Conservation (phyloP, 2,329 filamentous ascomycete genomes). For the Coniosporium tulheliwenetii region DNA sequence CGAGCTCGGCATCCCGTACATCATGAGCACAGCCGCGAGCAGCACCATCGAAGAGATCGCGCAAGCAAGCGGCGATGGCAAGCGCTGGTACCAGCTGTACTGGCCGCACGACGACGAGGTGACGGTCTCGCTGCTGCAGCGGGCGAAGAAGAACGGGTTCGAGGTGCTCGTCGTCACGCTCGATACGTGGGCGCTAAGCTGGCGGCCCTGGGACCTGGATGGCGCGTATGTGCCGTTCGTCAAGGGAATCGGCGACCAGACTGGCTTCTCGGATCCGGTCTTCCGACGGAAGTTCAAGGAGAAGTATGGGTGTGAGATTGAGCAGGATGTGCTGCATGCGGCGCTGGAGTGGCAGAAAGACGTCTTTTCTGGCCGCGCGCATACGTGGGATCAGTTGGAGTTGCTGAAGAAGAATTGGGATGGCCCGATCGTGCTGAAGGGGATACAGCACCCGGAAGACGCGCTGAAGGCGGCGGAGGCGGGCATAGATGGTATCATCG, state of each 20-base stretch:
- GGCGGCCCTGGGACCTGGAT: slow-evolving; percentile 55
- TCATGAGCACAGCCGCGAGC: slow-evolving; percentile 49
- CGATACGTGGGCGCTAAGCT: slow-evolving; percentile 54
- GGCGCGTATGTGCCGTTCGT: slow-evolving; percentile 24
- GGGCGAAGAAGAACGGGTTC: slow-evolving; percentile 47
- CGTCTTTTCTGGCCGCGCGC: slow-evolving; percentile 24
- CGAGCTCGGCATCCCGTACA: slow-evolving; percentile 47
- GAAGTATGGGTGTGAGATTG: slow-evolving; percentile 17
- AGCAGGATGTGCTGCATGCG: slow-evolving; percentile 32
- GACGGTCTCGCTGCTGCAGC: slow-evolving; percentile 44
- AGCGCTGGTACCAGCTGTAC: slow-evolving; percentile 61
- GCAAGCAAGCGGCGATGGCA: slow-evolving; percentile 33
- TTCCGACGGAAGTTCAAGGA: slow-evolving; percentile 43
- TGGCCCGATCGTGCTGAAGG: slow-evolving; percentile 48
- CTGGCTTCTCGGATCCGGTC: slow-evolving; percentile 52
- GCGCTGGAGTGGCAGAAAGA: slow-evolving; percentile 36
- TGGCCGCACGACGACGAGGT: slow-evolving; percentile 55
- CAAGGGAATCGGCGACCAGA: slow-evolving; percentile 36
- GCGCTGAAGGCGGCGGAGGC: slow-evolving; percentile 26
- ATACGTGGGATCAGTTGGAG: slow-evolving; percentile 45
- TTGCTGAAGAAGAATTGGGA: slow-evolving; percentile 44
- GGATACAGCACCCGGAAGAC: slow-evolving; percentile 36
- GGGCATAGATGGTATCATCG: slow-evolving; percentile 33
- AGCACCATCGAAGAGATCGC: slow-evolving; percentile 53
- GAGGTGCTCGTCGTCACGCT: slow-evolving; percentile 55